Evolutionary conservation across 768 basidiomycete genomes (phyloP).

Genomic region (Pilatotrama ljubarskyi): DNA sequence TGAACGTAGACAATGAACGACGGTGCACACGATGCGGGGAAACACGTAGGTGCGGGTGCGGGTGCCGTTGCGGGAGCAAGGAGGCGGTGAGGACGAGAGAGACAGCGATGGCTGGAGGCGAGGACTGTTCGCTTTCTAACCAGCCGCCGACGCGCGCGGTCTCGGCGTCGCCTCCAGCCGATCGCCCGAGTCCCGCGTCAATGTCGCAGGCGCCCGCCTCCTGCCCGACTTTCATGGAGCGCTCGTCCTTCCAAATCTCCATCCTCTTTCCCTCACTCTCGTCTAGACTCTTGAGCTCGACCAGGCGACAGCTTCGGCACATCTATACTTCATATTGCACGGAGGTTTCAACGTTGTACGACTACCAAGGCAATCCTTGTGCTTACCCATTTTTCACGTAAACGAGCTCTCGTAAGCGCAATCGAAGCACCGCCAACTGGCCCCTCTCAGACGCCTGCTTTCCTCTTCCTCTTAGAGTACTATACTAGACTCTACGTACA

Average conservation of each 20-base stretch:
- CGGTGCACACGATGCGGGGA: background rate
- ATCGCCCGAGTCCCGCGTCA: conserved; percentile 2
- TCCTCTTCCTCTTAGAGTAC: too few species aligned
- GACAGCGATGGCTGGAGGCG: background rate
- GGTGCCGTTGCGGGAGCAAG: background rate
- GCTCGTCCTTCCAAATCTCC: background rate
- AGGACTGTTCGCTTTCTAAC: conserved; percentile 21
- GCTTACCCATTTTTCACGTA: background rate
- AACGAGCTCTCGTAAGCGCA: background rate
- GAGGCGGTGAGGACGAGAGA: background rate
- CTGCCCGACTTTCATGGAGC: conserved; percentile 11
- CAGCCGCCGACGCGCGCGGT: conserved; percentile 17
- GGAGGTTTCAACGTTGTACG: background rate
- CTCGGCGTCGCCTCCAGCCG: conserved; percentile 17
- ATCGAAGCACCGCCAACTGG: conserved; percentile 8
- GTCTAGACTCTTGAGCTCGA: background rate
- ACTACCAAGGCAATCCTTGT: background rate
- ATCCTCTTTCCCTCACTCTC: too few species aligned
- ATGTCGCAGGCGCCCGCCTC: background rate
- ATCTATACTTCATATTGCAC: too few species aligned
- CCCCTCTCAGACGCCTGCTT: background rate
- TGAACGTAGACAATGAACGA: conserved; percentile 32
- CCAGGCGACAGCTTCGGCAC: background rate
- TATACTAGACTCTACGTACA: too few species aligned
- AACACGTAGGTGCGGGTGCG: background rate